These are phyloP conservation scores for Leccinum truebloodii DNA, from an alignment of 768 basidiomycete genomes.

Conservation along the genomic window DNA sequence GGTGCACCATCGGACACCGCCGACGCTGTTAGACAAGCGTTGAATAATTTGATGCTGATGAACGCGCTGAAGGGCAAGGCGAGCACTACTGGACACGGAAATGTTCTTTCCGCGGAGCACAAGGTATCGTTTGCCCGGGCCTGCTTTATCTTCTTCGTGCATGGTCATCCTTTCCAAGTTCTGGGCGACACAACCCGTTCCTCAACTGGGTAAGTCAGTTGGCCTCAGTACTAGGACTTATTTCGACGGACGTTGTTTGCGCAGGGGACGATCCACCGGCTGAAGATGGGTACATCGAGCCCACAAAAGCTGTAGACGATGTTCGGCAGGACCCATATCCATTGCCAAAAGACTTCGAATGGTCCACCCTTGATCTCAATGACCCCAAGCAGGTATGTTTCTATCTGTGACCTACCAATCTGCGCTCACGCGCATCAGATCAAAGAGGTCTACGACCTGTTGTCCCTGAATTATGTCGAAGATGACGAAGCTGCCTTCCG, in stretches of 20 bases:
- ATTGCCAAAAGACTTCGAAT: conserved; percentile 91
- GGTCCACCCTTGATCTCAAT: conserved; percentile 79
- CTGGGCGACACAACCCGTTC: conserved; percentile 97
- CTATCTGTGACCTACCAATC: conserved; percentile 1
- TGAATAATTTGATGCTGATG: conserved; percentile 82
- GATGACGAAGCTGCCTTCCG: conserved; percentile 96
- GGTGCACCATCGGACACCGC: conserved; percentile 60
- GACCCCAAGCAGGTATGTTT: conserved; percentile 68
- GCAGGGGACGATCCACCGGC: conserved; percentile 62
- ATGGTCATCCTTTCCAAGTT: conserved; percentile 53
- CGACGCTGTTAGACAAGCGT: conserved; percentile 64
- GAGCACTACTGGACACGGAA: conserved; percentile 71
- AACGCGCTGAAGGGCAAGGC: conserved; percentile 83
- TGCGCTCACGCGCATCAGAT: conserved; percentile 44
- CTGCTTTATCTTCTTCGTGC: conserved; percentile 4
- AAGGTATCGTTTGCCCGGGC: conserved; percentile 54
- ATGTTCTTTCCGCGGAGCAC: conserved; percentile 83
- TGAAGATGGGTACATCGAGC: conserved; percentile 89
- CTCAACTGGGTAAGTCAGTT: conserved; percentile 63
- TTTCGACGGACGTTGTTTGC: conserved; percentile 3
- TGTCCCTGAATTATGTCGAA: conserved; percentile 95
- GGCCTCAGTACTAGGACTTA: background rate
- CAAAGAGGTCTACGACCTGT: conserved; percentile 88
- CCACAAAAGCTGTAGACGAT: conserved; percentile 70
- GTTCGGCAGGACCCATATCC: conserved; percentile 88